Conservation (phyloP, 108 stramenopile species). For the Epipyxis sp. region DNA sequence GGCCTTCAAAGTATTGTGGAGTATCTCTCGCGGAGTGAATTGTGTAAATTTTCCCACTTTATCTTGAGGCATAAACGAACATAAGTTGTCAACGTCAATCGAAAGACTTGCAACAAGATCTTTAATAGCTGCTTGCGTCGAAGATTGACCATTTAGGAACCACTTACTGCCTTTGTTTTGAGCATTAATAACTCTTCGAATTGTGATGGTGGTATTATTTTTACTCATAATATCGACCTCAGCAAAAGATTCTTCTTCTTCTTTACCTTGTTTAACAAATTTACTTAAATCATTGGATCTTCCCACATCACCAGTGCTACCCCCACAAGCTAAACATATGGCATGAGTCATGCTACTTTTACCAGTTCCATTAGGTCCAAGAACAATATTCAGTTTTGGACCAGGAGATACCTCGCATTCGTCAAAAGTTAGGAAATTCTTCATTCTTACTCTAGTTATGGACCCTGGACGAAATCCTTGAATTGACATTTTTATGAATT, state of each 20-base stretch:
- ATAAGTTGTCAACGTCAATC: conserved; percentile 84
- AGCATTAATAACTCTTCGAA: conserved; percentile 37
- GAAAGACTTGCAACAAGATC: conserved; percentile 64
- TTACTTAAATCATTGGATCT: conserved; percentile 74
- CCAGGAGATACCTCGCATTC: conserved; percentile 45
- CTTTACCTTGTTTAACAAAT: conserved; percentile 69
- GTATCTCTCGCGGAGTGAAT: conserved; percentile 65
- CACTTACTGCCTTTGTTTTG: conserved; percentile 36
- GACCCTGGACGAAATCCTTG: neutral
- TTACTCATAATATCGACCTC: conserved; percentile 56
- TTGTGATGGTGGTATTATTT: conserved; percentile 41
- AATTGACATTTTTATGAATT: too few relatives aligned
- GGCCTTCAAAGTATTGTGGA: conserved; percentile 64
- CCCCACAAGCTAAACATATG: conserved; percentile 83
- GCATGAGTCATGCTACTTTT: conserved; percentile 89
- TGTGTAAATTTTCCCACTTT: conserved; percentile 82
- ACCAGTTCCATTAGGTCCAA: conserved; percentile 89
- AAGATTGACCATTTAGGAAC: conserved; percentile 57
- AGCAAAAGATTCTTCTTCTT: neutral
- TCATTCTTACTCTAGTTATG: conserved; percentile 38
- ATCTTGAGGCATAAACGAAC: conserved; percentile 93
- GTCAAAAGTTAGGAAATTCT: conserved; percentile 56
- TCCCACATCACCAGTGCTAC: conserved; percentile 43
- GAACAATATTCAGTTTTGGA: conserved; percentile 79
- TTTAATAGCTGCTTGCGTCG: conserved; percentile 56